Conservation (phyloP, 1,284 basidiomycete genomes). For the Phlebopus sp. region DNA sequence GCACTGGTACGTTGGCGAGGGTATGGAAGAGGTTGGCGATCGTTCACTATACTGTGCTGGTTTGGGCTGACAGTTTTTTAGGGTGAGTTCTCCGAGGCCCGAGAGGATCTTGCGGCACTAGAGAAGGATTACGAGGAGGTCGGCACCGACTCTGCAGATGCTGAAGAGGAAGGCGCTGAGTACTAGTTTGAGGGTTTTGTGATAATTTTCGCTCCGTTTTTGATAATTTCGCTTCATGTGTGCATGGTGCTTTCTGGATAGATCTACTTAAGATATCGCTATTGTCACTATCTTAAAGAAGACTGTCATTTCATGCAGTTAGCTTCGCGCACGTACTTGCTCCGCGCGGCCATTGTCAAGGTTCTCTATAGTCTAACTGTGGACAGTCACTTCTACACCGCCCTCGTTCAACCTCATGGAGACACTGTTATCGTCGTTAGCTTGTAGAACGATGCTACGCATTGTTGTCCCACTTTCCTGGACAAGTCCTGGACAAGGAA, state of each 20-base stretch:
- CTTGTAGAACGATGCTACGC: slow-evolving; percentile 2
- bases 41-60: neutral
- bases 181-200: slow-evolving; percentile 45
- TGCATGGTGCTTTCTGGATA: no score
- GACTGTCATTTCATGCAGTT: slow-evolving; percentile 5
- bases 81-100: slow-evolving; percentile 97
- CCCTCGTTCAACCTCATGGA: slow-evolving; percentile 20
- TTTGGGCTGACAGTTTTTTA: slow-evolving; percentile 16
- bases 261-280: slow-evolving; percentile 10
- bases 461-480: slow-evolving; percentile 39
- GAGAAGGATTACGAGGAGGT: slow-evolving; percentile 98
- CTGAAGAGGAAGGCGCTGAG: slow-evolving; percentile 71
- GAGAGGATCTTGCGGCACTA: slow-evolving; percentile 94
- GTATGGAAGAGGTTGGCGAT: slow-evolving; percentile 84
- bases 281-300: slow-evolving; percentile 7
- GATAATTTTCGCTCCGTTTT: slow-evolving; percentile 8
- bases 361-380: slow-evolving; percentile 1
- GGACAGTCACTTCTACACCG: slow-evolving; percentile 21
- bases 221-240: slow-evolving; percentile 5
- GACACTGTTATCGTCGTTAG: slow-evolving; percentile 16
- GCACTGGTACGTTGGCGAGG: slow-evolving; percentile 98
- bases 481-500: slow-evolving; percentile 65
- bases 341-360: neutral
- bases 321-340: slow-evolving; percentile 3
- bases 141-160: slow-evolving; percentile 86